Evolutionary conservation across 78 protist species (phyloP).

Genomic region (Anaeramoeba flamelloides): DNA sequence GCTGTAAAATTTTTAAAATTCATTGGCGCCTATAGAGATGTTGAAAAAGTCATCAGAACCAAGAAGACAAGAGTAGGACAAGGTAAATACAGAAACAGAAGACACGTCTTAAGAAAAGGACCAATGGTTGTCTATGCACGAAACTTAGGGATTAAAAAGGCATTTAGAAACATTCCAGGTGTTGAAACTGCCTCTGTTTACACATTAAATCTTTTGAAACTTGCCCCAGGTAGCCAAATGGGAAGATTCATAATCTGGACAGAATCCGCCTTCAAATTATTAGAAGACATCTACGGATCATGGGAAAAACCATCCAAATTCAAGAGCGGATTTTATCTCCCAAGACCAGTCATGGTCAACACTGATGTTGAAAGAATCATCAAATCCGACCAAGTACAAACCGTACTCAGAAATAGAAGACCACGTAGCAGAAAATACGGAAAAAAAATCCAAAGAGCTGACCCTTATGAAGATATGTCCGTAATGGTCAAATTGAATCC

Average conservation of each 20-base stretch:
- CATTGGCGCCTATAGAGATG: slow-evolving; percentile 77
- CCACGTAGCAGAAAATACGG: no score
- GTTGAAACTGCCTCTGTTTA: slow-evolving; percentile 74
- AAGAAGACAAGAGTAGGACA: slow-evolving; percentile 73
- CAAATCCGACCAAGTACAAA: slow-evolving; percentile 83
- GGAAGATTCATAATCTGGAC: slow-evolving; percentile 99
- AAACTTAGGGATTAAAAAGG: slow-evolving; percentile 47
- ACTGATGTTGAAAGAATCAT: slow-evolving; percentile 84
- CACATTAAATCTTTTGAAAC: slow-evolving; percentile 87
- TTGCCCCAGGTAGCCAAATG: slow-evolving; percentile 99
- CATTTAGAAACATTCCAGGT: slow-evolving; percentile 97
- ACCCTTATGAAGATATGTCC: no score
- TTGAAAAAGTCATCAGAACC: slow-evolving; percentile 42
- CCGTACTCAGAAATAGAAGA: no score
- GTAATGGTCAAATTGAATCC: no score
- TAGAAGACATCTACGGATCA: slow-evolving; percentile 73
- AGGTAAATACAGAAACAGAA: slow-evolving; percentile 94
- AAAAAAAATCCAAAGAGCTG: no score
- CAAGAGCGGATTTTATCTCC: slow-evolving; percentile 82
- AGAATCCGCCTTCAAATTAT: slow-evolving; percentile 76
- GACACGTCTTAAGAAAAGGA: slow-evolving; percentile 79
- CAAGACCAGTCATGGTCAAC: slow-evolving; percentile 65
- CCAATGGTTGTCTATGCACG: slow-evolving; percentile 79
- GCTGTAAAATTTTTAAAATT: slow-evolving; percentile 67
- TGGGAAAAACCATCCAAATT: slow-evolving; percentile 12